Conservation (phyloP, 371 early-diverging fungal species). For the Nematocida minor region DNA sequence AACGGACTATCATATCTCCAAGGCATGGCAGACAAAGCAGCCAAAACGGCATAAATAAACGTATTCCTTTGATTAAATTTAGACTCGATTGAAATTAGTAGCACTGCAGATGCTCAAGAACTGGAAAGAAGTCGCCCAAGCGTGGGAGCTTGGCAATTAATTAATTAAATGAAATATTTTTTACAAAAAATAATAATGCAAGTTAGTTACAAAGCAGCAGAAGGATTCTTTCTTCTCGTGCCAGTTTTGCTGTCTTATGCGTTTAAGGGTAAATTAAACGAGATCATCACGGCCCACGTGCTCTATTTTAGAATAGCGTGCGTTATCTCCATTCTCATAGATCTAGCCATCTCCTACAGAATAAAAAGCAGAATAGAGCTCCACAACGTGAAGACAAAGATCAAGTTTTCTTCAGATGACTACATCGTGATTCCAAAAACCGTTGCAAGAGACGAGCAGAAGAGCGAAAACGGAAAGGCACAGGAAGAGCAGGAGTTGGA, state of each 20-base stretch:
- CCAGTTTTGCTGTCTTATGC: conserved; percentile 13
- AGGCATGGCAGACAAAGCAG: conserved; percentile 21
- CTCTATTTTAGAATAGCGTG: conserved; percentile 45
- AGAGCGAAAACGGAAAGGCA: conserved; percentile 11
- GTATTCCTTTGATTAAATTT: neutral
- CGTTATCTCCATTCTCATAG: conserved; percentile 51
- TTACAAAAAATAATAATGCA: no score
- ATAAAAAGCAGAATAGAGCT: conserved; percentile 53
- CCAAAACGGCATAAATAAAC: conserved; percentile 6
- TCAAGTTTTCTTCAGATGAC: conserved; percentile 52
- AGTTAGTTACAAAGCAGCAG: conserved; percentile 49
- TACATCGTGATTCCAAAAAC: conserved; percentile 37
- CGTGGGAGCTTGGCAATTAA: no score
- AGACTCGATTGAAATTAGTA: no score
- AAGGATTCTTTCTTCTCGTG: conserved; percentile 27
- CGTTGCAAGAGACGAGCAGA: neutral
- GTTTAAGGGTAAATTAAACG: neutral
- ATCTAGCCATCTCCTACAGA: conserved; percentile 45
- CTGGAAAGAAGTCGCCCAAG: no score
- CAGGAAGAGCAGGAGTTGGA: conserved; percentile 52
- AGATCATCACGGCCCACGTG: conserved; percentile 4
- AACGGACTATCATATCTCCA: conserved; percentile 17
- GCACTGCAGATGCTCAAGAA: no score
- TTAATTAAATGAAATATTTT: no score
- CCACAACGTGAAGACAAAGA: conserved; percentile 56